These are phyloP conservation scores for Alnus rubra DNA, from an alignment of 306 rosid genomes.

Conservation along the genomic window DNA sequence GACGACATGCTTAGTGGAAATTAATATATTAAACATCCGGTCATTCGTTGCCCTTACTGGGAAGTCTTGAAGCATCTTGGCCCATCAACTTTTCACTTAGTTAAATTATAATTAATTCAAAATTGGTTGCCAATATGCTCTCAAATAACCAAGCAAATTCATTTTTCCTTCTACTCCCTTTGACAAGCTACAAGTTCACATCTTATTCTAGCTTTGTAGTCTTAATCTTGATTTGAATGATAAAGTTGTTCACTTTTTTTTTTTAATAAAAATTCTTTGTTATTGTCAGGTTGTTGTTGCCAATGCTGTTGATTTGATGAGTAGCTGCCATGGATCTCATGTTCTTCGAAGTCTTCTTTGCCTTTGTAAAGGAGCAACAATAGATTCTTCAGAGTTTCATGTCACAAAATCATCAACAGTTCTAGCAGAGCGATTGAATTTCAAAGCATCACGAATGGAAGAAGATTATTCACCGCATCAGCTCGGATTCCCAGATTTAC, in stretches of 20 bases:
- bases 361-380: slow-evolving; percentile 68
- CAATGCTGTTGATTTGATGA: slow-evolving; percentile 67
- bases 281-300: slow-evolving; percentile 59
- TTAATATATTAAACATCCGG: neutral
- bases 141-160: neutral
- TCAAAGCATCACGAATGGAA: slow-evolving; percentile 47
- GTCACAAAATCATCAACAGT: slow-evolving; percentile 56
- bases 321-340: slow-evolving; percentile 85
- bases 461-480: slow-evolving; percentile 34
- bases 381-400: slow-evolving; percentile 48
- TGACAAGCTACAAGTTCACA: neutral
- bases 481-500: slow-evolving; percentile 66
- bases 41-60: neutral
- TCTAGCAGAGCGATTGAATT: slow-evolving; percentile 66
- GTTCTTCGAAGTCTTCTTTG: slow-evolving; percentile 86
- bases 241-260: slow-evolving; percentile 1
- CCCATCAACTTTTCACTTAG: neutral
- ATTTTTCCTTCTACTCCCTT: neutral
- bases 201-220: neutral
- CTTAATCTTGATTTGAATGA: neutral
- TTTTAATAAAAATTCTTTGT: neutral
- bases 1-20: neutral
- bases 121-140: neutral
- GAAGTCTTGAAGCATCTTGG: neutral
- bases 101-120: neutral